Percentiles rank a stretch among this genome's conserved stretches.
Conservation (phyloP, 768 basidiomycete species). For the Lactarius indigo region DNA sequence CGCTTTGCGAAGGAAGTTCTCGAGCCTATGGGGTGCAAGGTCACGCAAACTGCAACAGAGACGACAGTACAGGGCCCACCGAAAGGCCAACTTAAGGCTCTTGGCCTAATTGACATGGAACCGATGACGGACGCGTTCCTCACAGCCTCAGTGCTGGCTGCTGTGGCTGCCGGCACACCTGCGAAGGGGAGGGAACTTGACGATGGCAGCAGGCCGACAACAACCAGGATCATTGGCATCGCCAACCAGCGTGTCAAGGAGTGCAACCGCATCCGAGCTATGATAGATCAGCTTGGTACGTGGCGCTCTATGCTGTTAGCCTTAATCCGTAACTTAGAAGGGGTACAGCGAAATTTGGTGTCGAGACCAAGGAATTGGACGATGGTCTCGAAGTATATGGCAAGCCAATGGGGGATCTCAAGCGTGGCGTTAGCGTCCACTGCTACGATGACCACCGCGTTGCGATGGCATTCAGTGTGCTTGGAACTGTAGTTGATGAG, state of each 20-base stretch:
- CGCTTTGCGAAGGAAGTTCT: slow-evolving; percentile 91
- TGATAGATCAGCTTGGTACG: slow-evolving; percentile 92
- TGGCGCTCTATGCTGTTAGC: slow-evolving; percentile 5
- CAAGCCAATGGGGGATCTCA: slow-evolving; percentile 59
- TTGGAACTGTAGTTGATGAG: slow-evolving; percentile 68
- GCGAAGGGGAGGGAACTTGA: slow-evolving; percentile 47
- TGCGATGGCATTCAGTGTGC: slow-evolving; percentile 95
- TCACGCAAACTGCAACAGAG: slow-evolving; percentile 80
- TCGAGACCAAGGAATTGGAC: slow-evolving; percentile 86
- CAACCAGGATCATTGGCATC: slow-evolving; percentile 88
- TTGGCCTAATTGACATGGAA: slow-evolving; percentile 94
- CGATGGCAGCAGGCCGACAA: slow-evolving; percentile 35
- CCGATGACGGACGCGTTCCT: slow-evolving; percentile 99
- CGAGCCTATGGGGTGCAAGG: slow-evolving; percentile 91
- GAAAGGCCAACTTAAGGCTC: slow-evolving; percentile 70
- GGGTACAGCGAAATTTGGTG: slow-evolving; percentile 82
- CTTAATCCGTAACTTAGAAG: neutral
- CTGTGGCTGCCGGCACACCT: slow-evolving; percentile 55
- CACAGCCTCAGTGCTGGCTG: slow-evolving; percentile 89
- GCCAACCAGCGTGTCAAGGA: slow-evolving; percentile 99
- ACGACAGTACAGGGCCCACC: slow-evolving; percentile 93
- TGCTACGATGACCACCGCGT: slow-evolving; percentile 99
- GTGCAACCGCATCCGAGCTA: slow-evolving; percentile 93
- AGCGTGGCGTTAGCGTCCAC: slow-evolving; percentile 72
- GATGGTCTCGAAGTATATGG: slow-evolving; percentile 92